phyloP scores from a whole-genome alignment of 1,139 yeast genomes.

The Cylindricascospora bacillispora region DNA sequence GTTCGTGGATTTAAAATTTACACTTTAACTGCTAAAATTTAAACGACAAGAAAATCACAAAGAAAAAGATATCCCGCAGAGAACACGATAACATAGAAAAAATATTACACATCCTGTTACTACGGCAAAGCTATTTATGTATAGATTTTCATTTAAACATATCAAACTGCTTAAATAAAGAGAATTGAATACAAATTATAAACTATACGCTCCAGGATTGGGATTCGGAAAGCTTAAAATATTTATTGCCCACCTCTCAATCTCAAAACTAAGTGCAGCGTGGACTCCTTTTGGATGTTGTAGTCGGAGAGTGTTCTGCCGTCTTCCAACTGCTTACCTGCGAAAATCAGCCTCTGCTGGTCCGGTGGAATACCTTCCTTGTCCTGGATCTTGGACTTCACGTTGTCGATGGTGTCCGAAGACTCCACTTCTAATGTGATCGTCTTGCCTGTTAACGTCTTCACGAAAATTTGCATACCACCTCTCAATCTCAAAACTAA shows the following conservation, averaged over 20 bases:
- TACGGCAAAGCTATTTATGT: too few species aligned
- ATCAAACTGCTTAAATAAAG: too few species aligned
- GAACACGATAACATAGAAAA: too few species aligned
- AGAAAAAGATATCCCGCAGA: too few species aligned
- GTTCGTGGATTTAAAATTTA: too few species aligned
- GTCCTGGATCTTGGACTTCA: conserved; percentile 96
- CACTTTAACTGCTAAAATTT: too few species aligned
- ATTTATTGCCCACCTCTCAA: conserved; percentile 40
- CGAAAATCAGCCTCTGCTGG: conserved; percentile 96
- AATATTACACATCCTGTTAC: too few species aligned
- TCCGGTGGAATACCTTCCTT: conserved; percentile 98
- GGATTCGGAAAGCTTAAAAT: too few species aligned
- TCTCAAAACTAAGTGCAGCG: conserved; percentile 43
- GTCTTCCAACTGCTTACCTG: conserved; percentile 86
- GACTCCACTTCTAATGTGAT: conserved; percentile 61
- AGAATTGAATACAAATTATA: too few species aligned
- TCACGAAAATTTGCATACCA: conserved; percentile 53
- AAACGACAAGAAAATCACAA: too few species aligned
- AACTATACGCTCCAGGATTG: too few species aligned
- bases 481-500: conserved; percentile 48
- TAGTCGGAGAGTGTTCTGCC: conserved; percentile 56
- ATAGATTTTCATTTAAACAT: too few species aligned
- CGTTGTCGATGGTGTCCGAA: conserved; percentile 64
- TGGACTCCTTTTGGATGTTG: conserved; percentile 57
- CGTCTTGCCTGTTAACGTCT: conserved; percentile 59